These are phyloP conservation scores for Linanthus parryae DNA, from an alignment of 148 eudicot species.

Conservation along the genomic window DNA sequence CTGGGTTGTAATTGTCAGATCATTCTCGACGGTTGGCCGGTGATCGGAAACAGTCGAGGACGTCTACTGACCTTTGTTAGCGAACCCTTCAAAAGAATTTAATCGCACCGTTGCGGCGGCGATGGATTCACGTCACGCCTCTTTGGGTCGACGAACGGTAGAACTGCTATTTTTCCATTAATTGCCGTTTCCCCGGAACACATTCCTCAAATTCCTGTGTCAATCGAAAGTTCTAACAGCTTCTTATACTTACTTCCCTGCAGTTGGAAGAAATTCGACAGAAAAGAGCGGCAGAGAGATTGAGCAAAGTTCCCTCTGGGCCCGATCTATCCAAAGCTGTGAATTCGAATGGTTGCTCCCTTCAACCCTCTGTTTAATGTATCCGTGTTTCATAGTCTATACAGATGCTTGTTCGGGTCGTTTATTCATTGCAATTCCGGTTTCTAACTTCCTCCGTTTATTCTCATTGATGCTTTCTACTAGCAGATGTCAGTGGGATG, in stretches of 20 bases:
- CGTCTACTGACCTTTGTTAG: too few relatives aligned
- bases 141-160: slow-evolving; percentile 50
- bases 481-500: slow-evolving; percentile 34
- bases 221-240: neutral
- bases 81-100: too few relatives aligned
- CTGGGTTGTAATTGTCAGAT: too few relatives aligned
- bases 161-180: neutral
- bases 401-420: neutral
- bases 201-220: neutral
- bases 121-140: slow-evolving; percentile 19
- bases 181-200: neutral
- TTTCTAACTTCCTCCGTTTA: neutral
- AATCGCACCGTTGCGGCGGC: too few relatives aligned
- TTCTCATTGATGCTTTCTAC: neutral
- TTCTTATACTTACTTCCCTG: neutral
- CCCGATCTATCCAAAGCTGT: slow-evolving; percentile 65
- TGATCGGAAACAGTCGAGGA: too few relatives aligned
- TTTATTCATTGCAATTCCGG: neutral
- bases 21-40: too few relatives aligned
- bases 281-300: slow-evolving; percentile 81
- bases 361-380: neutral
- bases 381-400: neutral
- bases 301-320: slow-evolving; percentile 75
- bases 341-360: slow-evolving; percentile 33
- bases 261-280: slow-evolving; percentile 87